Evolutionary conservation across 139 green algal genomes (phyloP).

Genomic region (Chlorella sorokiniana): DNA sequence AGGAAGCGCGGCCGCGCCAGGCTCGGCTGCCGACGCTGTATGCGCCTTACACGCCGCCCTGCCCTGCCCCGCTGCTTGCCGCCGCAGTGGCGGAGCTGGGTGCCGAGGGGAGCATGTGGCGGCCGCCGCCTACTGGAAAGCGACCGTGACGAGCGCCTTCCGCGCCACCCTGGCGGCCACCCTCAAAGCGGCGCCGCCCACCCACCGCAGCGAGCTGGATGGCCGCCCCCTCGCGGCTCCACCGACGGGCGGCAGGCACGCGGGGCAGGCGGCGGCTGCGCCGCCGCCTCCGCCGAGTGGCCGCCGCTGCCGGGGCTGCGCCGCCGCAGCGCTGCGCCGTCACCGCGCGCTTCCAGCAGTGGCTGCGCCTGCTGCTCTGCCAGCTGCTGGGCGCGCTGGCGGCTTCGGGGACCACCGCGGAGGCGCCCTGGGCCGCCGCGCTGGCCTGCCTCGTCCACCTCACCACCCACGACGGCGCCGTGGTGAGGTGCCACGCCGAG

Average conservation of each 20-base stretch:
- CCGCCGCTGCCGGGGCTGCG: constrained; percentile 27
- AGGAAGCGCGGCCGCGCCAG: too few relatives aligned
- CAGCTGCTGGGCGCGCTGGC: constrained; percentile 57
- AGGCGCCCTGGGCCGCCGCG: constrained; percentile 67
- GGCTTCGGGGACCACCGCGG: background rate
- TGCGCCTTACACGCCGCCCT: background rate
- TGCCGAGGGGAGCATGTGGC: background rate
- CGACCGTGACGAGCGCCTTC: constrained; percentile 39
- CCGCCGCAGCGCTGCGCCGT: background rate
- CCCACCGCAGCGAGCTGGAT: background rate
- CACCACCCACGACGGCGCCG: constrained; percentile 49
- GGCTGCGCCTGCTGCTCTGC: constrained; percentile 75
- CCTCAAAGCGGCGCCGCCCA: background rate
- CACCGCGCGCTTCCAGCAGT: constrained; percentile 52
- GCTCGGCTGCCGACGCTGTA: too few relatives aligned
- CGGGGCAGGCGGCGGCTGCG: background rate
- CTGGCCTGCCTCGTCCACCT: constrained; percentile 70
- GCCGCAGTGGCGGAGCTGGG: constrained; percentile 20
- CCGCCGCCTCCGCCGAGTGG: constrained; percentile 19
- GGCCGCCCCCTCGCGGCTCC: background rate
- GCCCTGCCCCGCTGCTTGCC: too few relatives aligned
- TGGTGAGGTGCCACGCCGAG: constrained; percentile 51
- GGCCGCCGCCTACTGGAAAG: constrained; percentile 4
- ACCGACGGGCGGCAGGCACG: background rate
- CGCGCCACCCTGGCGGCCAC: constrained; percentile 21